Evolutionary conservation across 306 rosid genomes (phyloP).

Genomic region (Fragaria nilgerrensis): DNA sequence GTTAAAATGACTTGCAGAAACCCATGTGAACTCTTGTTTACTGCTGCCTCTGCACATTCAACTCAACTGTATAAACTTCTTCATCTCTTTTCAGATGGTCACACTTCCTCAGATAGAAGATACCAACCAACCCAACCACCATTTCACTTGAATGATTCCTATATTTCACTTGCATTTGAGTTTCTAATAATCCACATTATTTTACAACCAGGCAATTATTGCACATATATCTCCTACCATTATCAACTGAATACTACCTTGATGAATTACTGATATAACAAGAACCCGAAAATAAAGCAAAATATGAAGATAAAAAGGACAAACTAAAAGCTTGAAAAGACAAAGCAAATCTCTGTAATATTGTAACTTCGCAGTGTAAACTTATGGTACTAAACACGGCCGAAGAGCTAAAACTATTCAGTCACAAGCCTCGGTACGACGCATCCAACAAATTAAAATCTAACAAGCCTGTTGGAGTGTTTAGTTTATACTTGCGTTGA

Average conservation of each 20-base stretch:
- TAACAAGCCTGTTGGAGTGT: background rate
- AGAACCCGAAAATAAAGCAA: background rate
- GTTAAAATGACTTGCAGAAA: background rate
- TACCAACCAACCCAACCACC: constrained; percentile 2
- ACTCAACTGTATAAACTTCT: background rate
- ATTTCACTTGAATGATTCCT: background rate
- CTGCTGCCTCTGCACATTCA: background rate
- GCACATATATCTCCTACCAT: background rate
- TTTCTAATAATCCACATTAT: background rate
- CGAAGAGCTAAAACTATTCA: background rate
- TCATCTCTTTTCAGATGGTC: background rate
- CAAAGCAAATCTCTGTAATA: background rate
- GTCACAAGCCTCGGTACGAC: background rate
- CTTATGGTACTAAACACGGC: background rate
- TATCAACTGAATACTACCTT: background rate
- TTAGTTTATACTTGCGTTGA: background rate
- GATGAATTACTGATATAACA: too few species aligned
- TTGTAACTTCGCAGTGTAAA: background rate
- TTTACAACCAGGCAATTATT: background rate
- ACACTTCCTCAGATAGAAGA: background rate
- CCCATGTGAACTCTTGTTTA: constrained; percentile 10
- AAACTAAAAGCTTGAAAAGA: background rate
- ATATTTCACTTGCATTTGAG: background rate
- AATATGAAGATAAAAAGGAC: background rate
- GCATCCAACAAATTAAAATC: background rate